These are phyloP conservation scores for Dactylellina sp. DNA, from an alignment of 2,329 filamentous ascomycete genomes.

Conservation along the genomic window DNA sequence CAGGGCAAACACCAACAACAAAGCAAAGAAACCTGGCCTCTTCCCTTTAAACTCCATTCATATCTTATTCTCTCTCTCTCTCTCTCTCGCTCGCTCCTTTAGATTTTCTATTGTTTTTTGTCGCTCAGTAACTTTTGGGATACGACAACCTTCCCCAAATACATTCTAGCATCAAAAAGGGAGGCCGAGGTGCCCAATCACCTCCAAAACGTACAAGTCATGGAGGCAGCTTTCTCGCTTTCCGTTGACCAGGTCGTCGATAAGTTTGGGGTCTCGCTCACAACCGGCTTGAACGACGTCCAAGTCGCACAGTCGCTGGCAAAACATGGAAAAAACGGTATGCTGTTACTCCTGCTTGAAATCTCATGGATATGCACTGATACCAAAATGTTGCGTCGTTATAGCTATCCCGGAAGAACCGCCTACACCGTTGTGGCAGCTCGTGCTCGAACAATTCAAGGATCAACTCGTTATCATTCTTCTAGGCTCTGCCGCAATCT, in stretches of 20 bases:
- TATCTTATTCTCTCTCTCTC: constrained; percentile 1
- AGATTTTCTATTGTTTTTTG: no score
- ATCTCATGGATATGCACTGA: constrained; percentile 59
- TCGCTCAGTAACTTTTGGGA: background rate
- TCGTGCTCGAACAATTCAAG: constrained; percentile 98
- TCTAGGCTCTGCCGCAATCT: constrained; percentile 89
- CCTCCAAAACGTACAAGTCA: constrained; percentile 64
- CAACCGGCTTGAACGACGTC: constrained; percentile 70
- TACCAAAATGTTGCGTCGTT: constrained; percentile 59
- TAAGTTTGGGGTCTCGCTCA: constrained; percentile 70
- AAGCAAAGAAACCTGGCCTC: constrained; percentile 41
- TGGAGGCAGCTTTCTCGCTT: constrained; percentile 74
- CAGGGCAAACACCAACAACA: constrained; percentile 17
- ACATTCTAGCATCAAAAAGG: constrained; percentile 60
- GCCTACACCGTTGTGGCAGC: constrained; percentile 93
- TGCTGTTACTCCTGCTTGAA: constrained; percentile 61
- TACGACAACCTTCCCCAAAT: constrained; percentile 14
- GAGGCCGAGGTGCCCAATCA: constrained; percentile 58
- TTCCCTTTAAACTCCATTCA: constrained; percentile 13
- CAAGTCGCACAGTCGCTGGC: constrained; percentile 70
- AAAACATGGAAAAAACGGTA: constrained; percentile 77
- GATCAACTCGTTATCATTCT: constrained; percentile 97
- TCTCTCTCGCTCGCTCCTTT: background rate
- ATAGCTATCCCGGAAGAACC: constrained; percentile 85
- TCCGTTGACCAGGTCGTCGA: constrained; percentile 71